Evolutionary conservation across 345 rosid species (phyloP), one percentile per base, ranked within the genome.

Genomic region (Syzygium oleosum): DNA sequence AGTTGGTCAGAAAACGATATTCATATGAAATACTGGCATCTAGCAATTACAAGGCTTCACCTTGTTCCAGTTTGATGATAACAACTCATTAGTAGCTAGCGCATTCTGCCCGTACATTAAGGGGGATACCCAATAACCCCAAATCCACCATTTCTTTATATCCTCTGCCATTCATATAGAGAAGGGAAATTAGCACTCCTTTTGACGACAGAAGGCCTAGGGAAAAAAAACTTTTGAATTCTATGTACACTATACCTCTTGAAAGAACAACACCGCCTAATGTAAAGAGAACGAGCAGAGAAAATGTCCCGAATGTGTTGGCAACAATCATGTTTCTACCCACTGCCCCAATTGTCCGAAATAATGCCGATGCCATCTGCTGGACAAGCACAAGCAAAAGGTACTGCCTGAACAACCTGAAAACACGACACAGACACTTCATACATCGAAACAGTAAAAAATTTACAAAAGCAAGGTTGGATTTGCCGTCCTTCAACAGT

Each of bases 51-150:
- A 19, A 84, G 83, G 46, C 31, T 55, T 65, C 91, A 95, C 97
- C 51, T 88, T 89, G 31, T 51, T 88, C 97, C 97, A 95, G 68
- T 92, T 93, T 10, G 90, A 16, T 46, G 93, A 94, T 16, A 94
- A 91, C 87, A 93, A 93, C 90, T 94, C 97, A 51, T 94, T 95
- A 52, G 77, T 88, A 14, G 85, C 79, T 0, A 95, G 89, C 19
- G 96, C 95, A 86, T 92, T 95, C 88, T 94, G 96, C 16, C 89
- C 94, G 84, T 95, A 95, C 95, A 91, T 94, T 91, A 95, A 13
- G 51, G 96, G 95, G 10, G 97, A 95, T 21, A 86, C 1, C 94
- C 94, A 95, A 87, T 89, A 94, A 84, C 88, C 96, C 97, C 95
- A 94, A 84, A 88, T 90, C 96, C 94, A 93, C 96, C 96, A 95